Conservation (phyloP, 106 monocot genomes). For the Xerophyta viscosa region DNA sequence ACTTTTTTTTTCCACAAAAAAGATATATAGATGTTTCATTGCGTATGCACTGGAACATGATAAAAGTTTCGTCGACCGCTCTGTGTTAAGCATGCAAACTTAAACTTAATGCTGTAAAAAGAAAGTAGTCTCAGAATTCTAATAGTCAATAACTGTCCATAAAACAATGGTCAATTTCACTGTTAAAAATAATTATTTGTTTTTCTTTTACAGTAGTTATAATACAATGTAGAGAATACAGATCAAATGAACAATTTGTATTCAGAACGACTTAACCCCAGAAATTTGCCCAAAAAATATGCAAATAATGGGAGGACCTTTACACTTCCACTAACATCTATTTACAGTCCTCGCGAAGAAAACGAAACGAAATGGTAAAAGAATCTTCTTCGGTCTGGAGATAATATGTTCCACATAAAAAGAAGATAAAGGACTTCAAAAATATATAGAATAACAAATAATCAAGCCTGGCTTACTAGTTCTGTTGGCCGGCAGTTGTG, state of each 20-base stretch:
- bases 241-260: not conserved
- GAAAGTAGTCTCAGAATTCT: no score
- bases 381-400: not conserved
- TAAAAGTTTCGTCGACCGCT: no score
- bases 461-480: constrained; percentile 8
- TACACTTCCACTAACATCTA: constrained; percentile 6
- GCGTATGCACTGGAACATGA: no score
- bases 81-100: no score
- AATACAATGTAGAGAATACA: not conserved
- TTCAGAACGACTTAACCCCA: constrained; percentile 15
- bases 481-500: constrained; percentile 6
- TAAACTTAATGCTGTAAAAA: no score
- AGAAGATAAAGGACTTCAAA: constrained; percentile 2
- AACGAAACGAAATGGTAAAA: not conserved
- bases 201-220: no score
- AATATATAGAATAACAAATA: not conserved
- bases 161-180: no score
- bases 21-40: no score
- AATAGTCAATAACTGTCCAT: no score
- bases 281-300: constrained; percentile 48
- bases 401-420: no score
- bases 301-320: constrained; percentile 37
- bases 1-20: no score
- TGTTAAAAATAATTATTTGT: no score
- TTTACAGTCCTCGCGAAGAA: constrained; percentile 13